phyloP scores from a whole-genome alignment of 305 asterid genomes.

The Euphrasia arctica region DNA sequence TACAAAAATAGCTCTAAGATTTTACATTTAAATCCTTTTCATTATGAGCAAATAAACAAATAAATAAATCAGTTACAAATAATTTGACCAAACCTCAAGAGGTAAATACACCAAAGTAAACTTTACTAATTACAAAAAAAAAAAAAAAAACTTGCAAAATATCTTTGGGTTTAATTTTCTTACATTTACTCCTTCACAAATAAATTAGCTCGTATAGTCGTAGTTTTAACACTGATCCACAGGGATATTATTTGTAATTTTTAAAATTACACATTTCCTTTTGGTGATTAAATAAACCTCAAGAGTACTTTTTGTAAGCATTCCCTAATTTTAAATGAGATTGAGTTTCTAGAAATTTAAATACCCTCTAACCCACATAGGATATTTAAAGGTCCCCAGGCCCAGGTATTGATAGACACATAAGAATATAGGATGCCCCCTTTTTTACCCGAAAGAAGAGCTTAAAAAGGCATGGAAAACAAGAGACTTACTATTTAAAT shows the following conservation, averaged over 20 bases:
- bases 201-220: not conserved
- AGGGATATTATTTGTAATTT: not conserved
- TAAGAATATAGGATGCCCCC: not conserved
- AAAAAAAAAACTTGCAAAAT: not conserved
- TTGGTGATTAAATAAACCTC: not conserved
- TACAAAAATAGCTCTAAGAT: too few relatives aligned
- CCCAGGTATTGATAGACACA: not conserved
- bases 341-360: not conserved
- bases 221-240: not conserved
- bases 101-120: not conserved
- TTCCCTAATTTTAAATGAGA: not conserved
- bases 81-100: too few relatives aligned
- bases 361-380: not conserved
- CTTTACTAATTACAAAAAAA: not conserved
- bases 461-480: not conserved
- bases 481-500: constrained; percentile 68
- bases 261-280: too few relatives aligned
- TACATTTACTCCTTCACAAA: not conserved
- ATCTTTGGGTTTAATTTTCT: not conserved
- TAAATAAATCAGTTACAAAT: too few relatives aligned
- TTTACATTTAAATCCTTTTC: too few relatives aligned
- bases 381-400: not conserved
- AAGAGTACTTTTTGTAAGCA: not conserved
- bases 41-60: too few relatives aligned
- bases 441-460: not conserved